Conservation (phyloP, 495 filamentous ascomycete genomes). For the Hypoxylon perforatum region DNA sequence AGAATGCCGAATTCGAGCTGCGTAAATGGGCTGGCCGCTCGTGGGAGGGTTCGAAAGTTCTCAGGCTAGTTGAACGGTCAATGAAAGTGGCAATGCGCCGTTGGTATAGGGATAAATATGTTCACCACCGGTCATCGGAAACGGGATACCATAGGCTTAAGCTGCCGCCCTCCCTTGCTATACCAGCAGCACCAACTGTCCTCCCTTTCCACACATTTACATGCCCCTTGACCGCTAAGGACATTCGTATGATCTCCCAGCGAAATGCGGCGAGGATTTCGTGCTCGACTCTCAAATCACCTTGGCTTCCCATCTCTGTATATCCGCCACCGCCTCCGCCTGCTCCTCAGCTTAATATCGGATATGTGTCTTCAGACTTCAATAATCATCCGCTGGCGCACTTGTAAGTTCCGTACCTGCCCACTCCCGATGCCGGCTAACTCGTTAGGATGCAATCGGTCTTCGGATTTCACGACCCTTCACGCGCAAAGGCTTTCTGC, state of each 20-base stretch:
- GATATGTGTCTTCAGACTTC: slow-evolving; percentile 98
- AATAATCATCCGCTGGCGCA: slow-evolving; percentile 98
- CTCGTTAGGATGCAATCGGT: slow-evolving; percentile 88
- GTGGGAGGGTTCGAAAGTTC: slow-evolving; percentile 89
- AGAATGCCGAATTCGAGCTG: slow-evolving; percentile 58
- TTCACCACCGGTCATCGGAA: slow-evolving; percentile 67
- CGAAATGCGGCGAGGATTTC: slow-evolving; percentile 94
- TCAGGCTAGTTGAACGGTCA: slow-evolving; percentile 88
- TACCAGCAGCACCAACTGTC: slow-evolving; percentile 93
- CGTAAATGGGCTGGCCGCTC: slow-evolving; percentile 77
- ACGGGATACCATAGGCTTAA: slow-evolving; percentile 78
- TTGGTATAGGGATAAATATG: slow-evolving; percentile 88
- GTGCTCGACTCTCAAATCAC: slow-evolving; percentile 82
- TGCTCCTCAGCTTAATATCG: slow-evolving; percentile 83
- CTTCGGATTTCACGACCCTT: slow-evolving; percentile 87
- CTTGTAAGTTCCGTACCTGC: slow-evolving; percentile 58
- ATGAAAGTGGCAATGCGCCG: slow-evolving; percentile 79
- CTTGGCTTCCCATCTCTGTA: slow-evolving; percentile 86
- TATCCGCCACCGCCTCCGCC: slow-evolving; percentile 88
- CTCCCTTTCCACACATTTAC: slow-evolving; percentile 99
- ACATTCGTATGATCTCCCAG: slow-evolving; percentile 95
- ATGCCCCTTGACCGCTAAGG: slow-evolving; percentile 89
- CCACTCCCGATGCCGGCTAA: neutral
- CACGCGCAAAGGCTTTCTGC: slow-evolving; percentile 84
- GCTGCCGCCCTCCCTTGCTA: slow-evolving; percentile 77